These are phyloP conservation scores for Tilletia indica DNA, from an alignment of 1,284 basidiomycete genomes.

Conservation along the genomic window DNA sequence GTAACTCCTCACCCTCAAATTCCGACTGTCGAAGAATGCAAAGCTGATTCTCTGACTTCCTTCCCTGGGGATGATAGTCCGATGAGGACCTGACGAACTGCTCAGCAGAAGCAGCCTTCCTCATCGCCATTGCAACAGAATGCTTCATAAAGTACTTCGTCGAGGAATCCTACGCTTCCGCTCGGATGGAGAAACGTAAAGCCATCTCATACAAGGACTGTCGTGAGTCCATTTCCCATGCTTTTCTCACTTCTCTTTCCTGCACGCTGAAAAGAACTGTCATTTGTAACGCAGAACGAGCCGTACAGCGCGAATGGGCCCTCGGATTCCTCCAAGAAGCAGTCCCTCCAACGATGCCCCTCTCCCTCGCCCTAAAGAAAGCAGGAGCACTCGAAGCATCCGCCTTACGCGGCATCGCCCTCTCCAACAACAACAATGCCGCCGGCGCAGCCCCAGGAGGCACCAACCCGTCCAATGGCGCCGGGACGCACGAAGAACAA, in stretches of 20 bases:
- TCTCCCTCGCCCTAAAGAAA: conserved; percentile 5
- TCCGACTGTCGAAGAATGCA: not conserved
- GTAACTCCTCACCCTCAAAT: not conserved
- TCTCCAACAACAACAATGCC: not conserved
- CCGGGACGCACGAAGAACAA: no score
- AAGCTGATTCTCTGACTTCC: not conserved
- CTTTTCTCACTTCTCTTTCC: not conserved
- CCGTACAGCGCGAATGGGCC: conserved; percentile 11
- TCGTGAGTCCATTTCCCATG: not conserved
- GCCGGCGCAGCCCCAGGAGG: no score
- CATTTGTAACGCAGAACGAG: not conserved
- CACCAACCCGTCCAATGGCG: not conserved
- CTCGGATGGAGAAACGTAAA: conserved; percentile 12
- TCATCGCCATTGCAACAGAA: conserved; percentile 19
- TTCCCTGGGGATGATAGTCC: not conserved
- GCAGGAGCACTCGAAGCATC: conserved; percentile 1
- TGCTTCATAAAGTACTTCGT: conserved; percentile 18
- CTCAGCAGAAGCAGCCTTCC: conserved; percentile 17
- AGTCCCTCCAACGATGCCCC: conserved; percentile 3
- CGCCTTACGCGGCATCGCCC: not conserved
- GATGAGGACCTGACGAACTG: conserved; percentile 5
- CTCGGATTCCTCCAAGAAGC: conserved; percentile 14
- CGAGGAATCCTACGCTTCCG: conserved; percentile 12
- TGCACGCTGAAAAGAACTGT: no score
- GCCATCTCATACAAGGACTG: conserved; percentile 15